Evolutionary conservation across 306 rosid genomes (phyloP).

Genomic region (Sesbania bispinosa): DNA sequence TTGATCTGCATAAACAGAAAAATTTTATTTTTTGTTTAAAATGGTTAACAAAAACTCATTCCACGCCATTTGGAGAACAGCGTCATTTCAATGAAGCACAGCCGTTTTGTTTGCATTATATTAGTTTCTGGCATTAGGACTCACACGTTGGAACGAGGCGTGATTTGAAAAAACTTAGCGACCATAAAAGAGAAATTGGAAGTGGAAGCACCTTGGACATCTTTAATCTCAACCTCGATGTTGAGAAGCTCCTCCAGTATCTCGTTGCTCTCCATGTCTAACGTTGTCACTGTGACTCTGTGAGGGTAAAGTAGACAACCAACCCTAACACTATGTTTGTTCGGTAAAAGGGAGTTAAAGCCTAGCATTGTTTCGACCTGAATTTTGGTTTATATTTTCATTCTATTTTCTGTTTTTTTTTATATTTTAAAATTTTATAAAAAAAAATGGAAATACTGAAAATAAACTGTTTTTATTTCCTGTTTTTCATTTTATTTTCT

Average conservation of each 20-base stretch:
- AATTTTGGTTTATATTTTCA: too few relatives aligned
- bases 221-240: slow-evolving; percentile 67
- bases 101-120: background rate
- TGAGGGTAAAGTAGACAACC: background rate
- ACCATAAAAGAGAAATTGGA: background rate
- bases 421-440: too few relatives aligned
- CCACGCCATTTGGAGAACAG: background rate
- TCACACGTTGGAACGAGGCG: too few relatives aligned
- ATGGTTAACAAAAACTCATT: background rate
- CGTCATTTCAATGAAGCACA: background rate
- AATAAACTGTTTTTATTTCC: too few relatives aligned
- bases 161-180: background rate
- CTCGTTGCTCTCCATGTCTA: slow-evolving; percentile 55
- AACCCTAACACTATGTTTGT: slow-evolving; percentile 16
- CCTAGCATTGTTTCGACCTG: too few relatives aligned
- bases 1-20: slow-evolving; percentile 49
- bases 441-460: too few relatives aligned
- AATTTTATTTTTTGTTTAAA: background rate
- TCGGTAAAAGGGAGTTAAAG: too few relatives aligned
- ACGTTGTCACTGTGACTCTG: background rate
- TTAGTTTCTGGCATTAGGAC: too few relatives aligned
- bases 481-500: too few relatives aligned
- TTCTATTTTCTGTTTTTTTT: too few relatives aligned
- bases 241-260: slow-evolving; percentile 62
- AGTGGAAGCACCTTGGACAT: slow-evolving; percentile 62